A percentile compares a stretch with the other conserved stretches of the same genome.
Evolutionary conservation across 2,329 filamentous ascomycete genomes (phyloP).

Genomic region (Rhinocladiella mackenziei): DNA sequence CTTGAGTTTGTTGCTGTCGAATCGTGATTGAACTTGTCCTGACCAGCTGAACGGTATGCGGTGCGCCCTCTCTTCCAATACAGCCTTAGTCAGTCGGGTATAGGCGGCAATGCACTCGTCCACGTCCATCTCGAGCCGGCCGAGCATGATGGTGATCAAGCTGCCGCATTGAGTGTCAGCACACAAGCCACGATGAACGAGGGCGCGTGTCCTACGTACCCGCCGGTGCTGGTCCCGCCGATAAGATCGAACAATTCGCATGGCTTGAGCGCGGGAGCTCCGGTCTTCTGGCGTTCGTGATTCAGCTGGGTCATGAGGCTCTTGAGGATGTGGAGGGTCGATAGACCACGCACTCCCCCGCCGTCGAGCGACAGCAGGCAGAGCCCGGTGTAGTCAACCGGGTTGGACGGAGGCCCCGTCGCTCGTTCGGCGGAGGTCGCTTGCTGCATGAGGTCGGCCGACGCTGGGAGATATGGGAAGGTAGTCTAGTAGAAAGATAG

Average conservation of each 20-base stretch:
- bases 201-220: conserved; percentile 15
- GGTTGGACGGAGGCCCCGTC: not conserved
- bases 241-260: conserved; percentile 25
- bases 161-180: conserved; percentile 3
- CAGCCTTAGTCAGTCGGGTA: conserved; percentile 26
- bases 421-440: not conserved
- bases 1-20: conserved; percentile 31
- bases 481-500: not conserved
- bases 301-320: conserved; percentile 19
- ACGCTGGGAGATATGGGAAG: not conserved
- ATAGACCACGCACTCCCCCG: conserved; percentile 22
- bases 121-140: conserved; percentile 35
- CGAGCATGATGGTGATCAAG: conserved; percentile 40
- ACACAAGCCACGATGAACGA: conserved; percentile 25
- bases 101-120: conserved; percentile 37
- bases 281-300: conserved; percentile 3
- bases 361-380: conserved; percentile 25
- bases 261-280: conserved; percentile 12
- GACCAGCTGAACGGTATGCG: not conserved
- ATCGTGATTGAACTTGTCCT: conserved; percentile 18
- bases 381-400: conserved; percentile 12
- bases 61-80: conserved; percentile 29
- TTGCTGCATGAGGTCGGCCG: conserved; percentile 1
- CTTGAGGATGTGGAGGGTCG: conserved; percentile 19
- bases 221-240: conserved; percentile 24